phyloP scores from a whole-genome alignment of 305 asterid species.

The Fraxinus albicans region DNA sequence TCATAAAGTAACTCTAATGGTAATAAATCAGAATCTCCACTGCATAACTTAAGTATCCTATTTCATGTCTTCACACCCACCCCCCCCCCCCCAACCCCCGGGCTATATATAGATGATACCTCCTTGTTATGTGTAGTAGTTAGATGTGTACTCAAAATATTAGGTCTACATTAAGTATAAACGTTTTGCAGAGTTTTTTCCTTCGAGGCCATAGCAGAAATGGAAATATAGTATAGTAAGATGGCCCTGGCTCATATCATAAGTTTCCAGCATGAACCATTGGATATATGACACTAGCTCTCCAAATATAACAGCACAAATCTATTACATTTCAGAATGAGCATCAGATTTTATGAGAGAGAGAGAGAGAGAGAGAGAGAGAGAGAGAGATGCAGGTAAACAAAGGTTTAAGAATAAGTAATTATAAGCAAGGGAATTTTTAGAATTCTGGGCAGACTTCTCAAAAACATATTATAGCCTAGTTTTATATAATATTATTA shows the following conservation, averaged over 20 bases:
- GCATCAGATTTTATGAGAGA: not conserved
- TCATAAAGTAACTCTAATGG: not conserved
- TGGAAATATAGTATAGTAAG: not conserved
- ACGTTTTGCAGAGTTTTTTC: not conserved
- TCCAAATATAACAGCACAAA: not conserved
- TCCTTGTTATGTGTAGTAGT: not conserved
- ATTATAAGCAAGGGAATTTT: not conserved
- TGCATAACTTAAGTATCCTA: not conserved
- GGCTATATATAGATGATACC: not conserved
- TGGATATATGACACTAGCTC: not conserved
- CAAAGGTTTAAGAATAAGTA: not conserved
- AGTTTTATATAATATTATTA: not conserved
- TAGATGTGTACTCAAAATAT: not conserved
- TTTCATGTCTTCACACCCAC: not conserved
- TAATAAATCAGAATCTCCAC: not conserved
- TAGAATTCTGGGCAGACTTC: not conserved
- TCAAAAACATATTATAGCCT: not conserved
- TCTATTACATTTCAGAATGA: not conserved
- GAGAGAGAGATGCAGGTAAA: not conserved
- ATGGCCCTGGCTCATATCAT: not conserved
- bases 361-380: not conserved
- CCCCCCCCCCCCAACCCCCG: not conserved
- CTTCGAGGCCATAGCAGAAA: not conserved
- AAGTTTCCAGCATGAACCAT: not conserved
- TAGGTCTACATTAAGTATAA: not conserved